phyloP scores from a whole-genome alignment of 2,329 filamentous ascomycete genomes.

The Aspergillus quadrilineatus region DNA sequence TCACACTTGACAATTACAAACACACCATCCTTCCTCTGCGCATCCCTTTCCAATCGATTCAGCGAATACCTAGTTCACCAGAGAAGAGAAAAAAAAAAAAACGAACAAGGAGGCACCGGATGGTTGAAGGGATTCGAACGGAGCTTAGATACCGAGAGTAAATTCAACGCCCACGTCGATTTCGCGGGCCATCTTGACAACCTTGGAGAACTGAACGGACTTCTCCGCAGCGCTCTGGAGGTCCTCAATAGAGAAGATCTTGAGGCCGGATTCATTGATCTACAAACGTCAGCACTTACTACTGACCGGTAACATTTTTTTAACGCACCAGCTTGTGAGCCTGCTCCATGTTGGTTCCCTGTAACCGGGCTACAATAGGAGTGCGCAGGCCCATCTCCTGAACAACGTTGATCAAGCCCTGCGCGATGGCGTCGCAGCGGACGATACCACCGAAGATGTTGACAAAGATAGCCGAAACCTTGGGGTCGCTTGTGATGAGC shows the following conservation, averaged over 20 bases:
- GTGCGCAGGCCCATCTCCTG: slow-evolving; percentile 93
- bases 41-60: slow-evolving; percentile 10
- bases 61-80: slow-evolving; percentile 10
- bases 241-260: slow-evolving; percentile 99
- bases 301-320: not conserved
- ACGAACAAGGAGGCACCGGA: slow-evolving; percentile 10
- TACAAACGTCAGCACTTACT: slow-evolving; percentile 26
- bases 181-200: slow-evolving; percentile 97
- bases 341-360: slow-evolving; percentile 97
- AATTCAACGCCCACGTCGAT: slow-evolving; percentile 98
- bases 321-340: slow-evolving; percentile 73
- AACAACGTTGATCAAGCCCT: slow-evolving; percentile 92
- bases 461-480: slow-evolving; percentile 98
- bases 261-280: slow-evolving; percentile 96
- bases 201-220: slow-evolving; percentile 97
- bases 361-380: slow-evolving; percentile 93
- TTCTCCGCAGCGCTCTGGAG: slow-evolving; percentile 96
- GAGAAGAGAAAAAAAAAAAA: slow-evolving; percentile 2
- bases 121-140: slow-evolving; percentile 11
- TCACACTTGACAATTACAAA: slow-evolving; percentile 11
- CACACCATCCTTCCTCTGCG: slow-evolving; percentile 3
- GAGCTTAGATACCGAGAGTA: slow-evolving; percentile 79
- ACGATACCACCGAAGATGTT: slow-evolving; percentile 99
- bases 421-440: slow-evolving; percentile 93
- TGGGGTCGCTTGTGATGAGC: slow-evolving; percentile 96